Conservation (phyloP, 768 basidiomycete genomes). For the Asterophora lycoperdoides region DNA sequence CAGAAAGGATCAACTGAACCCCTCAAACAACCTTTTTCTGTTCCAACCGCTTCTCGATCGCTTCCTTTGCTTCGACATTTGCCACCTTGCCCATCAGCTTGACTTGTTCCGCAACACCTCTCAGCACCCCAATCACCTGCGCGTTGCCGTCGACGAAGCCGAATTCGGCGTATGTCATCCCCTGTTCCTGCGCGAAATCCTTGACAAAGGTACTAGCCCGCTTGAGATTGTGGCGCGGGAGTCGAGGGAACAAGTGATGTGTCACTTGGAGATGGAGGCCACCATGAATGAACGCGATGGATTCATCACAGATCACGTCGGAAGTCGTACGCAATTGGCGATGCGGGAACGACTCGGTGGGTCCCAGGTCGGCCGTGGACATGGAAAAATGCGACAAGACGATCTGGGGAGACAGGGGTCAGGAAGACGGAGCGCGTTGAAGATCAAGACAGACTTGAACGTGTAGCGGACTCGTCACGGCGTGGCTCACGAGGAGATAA, state of each 20-base stretch:
- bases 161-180: constrained; percentile 86
- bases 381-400: constrained; percentile 97
- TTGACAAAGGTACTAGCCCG: constrained; percentile 82
- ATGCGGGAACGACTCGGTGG: constrained; percentile 85
- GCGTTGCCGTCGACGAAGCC: constrained; percentile 83
- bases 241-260: constrained; percentile 93
- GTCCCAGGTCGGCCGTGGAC: constrained; percentile 89
- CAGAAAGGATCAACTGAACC: constrained; percentile 5
- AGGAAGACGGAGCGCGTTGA: neutral
- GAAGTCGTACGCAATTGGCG: constrained; percentile 97
- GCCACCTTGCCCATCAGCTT: constrained; percentile 81
- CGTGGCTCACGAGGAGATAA: constrained; percentile 83
- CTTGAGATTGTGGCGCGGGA: constrained; percentile 90
- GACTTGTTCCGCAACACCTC: constrained; percentile 84
- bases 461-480: constrained; percentile 86
- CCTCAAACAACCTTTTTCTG: constrained; percentile 14
- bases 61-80: constrained; percentile 63
- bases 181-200: constrained; percentile 81
- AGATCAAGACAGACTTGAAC: constrained; percentile 63
- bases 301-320: constrained; percentile 84
- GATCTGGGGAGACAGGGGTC: constrained; percentile 50
- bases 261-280: constrained; percentile 98
- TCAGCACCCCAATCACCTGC: constrained; percentile 79
- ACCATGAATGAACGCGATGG: constrained; percentile 88
- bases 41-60: constrained; percentile 45